These are phyloP conservation scores for Metschnikowia henanensis DNA, from an alignment of 805 yeast species.

Conservation along the genomic window DNA sequence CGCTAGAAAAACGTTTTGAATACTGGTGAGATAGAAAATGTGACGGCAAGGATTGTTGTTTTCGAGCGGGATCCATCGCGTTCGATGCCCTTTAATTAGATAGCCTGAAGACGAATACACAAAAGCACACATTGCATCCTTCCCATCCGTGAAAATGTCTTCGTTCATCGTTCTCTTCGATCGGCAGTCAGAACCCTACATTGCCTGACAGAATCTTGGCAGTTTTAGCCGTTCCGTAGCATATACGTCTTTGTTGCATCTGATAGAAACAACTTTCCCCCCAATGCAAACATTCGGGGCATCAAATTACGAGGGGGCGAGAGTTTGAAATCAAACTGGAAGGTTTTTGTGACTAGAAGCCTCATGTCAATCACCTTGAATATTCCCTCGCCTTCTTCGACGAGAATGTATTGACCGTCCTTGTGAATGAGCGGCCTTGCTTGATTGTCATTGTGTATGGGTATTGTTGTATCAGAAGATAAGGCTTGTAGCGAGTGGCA, in stretches of 20 bases:
- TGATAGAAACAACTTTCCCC: not conserved
- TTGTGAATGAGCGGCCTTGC: conserved; percentile 15
- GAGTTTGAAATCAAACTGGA: not conserved
- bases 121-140: too few species aligned
- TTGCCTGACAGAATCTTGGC: too few species aligned
- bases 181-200: too few species aligned
- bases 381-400: conserved; percentile 11
- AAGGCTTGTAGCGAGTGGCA: not conserved
- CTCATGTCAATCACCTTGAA: conserved; percentile 5
- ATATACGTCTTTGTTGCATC: not conserved
- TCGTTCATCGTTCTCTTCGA: too few species aligned
- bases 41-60: too few species aligned
- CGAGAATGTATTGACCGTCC: conserved; percentile 8
- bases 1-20: conserved; percentile 8
- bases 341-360: not conserved
- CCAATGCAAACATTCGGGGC: conserved; percentile 6
- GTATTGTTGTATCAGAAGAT: conserved; percentile 1
- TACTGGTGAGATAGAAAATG: not conserved
- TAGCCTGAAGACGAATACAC: too few species aligned
- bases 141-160: too few species aligned
- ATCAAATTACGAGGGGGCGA: conserved; percentile 4
- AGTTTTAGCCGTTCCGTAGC: too few species aligned
- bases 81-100: too few species aligned
- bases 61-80: too few species aligned
- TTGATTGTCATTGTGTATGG: conserved; percentile 16